These are phyloP conservation scores for Volvox carteri DNA, from an alignment of 163 green algal species.

Conservation along the genomic window DNA sequence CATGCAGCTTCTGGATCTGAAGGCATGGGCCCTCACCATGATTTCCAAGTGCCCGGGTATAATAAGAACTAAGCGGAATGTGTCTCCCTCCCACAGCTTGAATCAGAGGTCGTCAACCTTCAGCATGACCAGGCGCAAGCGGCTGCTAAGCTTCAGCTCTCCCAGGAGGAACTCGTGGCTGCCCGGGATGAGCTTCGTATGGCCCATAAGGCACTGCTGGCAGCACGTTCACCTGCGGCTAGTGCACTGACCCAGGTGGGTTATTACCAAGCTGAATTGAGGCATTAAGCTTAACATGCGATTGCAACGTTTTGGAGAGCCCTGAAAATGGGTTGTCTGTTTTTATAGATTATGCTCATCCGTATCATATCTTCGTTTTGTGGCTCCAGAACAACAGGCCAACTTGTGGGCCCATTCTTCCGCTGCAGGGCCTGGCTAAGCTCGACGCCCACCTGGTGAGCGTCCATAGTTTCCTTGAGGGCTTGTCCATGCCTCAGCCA, in stretches of 20 bases:
- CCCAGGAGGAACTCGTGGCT: constrained; percentile 34
- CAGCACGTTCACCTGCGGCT: neutral
- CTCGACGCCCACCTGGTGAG: constrained; percentile 23
- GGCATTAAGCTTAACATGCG: too few relatives aligned
- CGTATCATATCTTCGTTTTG: too few relatives aligned
- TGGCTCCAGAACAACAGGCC: too few relatives aligned
- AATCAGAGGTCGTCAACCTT: constrained; percentile 50
- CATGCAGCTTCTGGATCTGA: too few relatives aligned
- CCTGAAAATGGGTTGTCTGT: too few relatives aligned
- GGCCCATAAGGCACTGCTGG: neutral
- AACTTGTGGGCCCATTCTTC: too few relatives aligned
- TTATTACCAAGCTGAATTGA: too few relatives aligned
- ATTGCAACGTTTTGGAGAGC: too few relatives aligned
- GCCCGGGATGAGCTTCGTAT: constrained; percentile 4
- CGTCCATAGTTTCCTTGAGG: constrained; percentile 33
- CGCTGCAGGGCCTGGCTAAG: constrained; percentile 17
- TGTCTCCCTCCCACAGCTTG: constrained; percentile 25
- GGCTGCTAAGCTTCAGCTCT: constrained; percentile 41
- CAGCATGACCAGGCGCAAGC: constrained; percentile 53
- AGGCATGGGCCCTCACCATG: too few relatives aligned
- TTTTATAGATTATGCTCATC: too few relatives aligned
- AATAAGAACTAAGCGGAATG: too few relatives aligned
- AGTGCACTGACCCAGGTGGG: constrained; percentile 7
- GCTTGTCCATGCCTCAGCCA: constrained; percentile 23
- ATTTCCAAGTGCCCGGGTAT: too few relatives aligned